Base-by-base conservation (phyloP, 345 rosid genomes). In the Brassica juncea region DNA sequence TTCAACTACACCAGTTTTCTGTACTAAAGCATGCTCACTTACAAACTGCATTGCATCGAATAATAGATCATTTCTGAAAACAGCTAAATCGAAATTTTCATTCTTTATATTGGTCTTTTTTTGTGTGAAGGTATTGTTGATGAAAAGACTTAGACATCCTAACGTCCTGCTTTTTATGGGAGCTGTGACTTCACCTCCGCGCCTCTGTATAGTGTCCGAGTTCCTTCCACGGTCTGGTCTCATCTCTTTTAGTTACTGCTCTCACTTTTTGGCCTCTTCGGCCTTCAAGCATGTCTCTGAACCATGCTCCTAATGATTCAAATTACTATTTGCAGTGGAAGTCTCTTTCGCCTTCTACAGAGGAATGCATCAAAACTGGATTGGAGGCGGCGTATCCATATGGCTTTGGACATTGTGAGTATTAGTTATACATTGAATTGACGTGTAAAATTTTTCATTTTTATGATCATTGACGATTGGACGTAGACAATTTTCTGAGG, bases 71-170 rank as follows among this genome's bases (percentile, higher is more conserved):
- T 49, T 2, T 49, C 19, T 49, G 57, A 59, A 5, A 59, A 59
- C 35, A 39, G 31, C 68, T 65, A 28, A 15, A 34, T 27, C 30
- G 54, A 67, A 15, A 15, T 60, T 60, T 25, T 30, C 32, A 32
- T 25, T 27, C 69, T 60, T 19, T 81, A 31, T 60, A 27, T 16
- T 71, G 15, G 15, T 49, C 49, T 54, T 72, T 54, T 73, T 64
- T 60, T 44, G 21, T 72, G 47, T 81, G 75, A 81, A 92, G 99
- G 97, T 95, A 25, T 87, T 90, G 32, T 86, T 95, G 31, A 95
- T 95, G 97, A 95, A 95, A 87, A 91, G 94, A 80, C 97, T 95
- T 73, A 84, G 99, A 74, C 99, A 95, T 83, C 99, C 99, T 25
- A 90, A 94, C 76, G 88, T 95, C 63, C 83, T 95, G 83, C 91